Percentiles rank a stretch among this genome's conserved stretches.
These are phyloP conservation scores for Elongisporangium anandrum DNA, from an alignment of 352 stramenopile species.

Conservation along the genomic window DNA sequence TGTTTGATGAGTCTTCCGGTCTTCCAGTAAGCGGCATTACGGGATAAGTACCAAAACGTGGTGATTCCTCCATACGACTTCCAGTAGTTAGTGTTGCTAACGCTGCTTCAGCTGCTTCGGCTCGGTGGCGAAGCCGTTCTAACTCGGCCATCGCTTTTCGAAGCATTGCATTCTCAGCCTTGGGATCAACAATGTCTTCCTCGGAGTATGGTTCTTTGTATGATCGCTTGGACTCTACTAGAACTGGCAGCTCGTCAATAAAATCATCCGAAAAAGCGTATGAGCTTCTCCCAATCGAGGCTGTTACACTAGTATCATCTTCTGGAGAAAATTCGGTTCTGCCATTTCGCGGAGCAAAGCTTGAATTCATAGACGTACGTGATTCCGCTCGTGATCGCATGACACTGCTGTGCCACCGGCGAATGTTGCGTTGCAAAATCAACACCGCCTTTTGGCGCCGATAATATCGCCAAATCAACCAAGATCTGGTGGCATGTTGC, in stretches of 20 bases:
- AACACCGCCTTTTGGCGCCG: constrained; percentile 21
- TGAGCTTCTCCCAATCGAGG: constrained; percentile 32
- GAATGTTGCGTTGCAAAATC: constrained; percentile 24
- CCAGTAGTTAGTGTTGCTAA: constrained; percentile 21
- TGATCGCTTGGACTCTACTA: background rate
- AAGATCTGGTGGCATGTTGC: constrained; percentile 29
- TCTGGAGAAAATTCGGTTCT: constrained; percentile 25
- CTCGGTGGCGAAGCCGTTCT: constrained; percentile 50
- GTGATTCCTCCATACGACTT: constrained; percentile 1
- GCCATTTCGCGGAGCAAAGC: background rate
- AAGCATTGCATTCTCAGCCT: constrained; percentile 32
- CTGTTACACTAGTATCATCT: constrained; percentile 26
- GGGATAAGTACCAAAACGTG: background rate
- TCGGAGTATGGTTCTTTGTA: background rate
- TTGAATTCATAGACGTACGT: background rate
- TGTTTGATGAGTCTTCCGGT: background rate
- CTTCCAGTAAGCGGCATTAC: background rate
- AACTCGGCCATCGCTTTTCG: constrained; percentile 46
- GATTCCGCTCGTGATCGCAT: constrained; percentile 6
- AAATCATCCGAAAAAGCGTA: constrained; percentile 26
- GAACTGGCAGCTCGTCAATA: constrained; percentile 11
- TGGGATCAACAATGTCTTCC: constrained; percentile 3
- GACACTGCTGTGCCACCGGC: constrained; percentile 17
- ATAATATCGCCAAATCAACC: constrained; percentile 16
- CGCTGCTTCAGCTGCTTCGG: constrained; percentile 56